A percentile compares a stretch with the other conserved stretches of the same genome.
These are phyloP conservation scores for Lipomyces yamanashiensis DNA, from an alignment of 805 yeast genomes.

Conservation along the genomic window DNA sequence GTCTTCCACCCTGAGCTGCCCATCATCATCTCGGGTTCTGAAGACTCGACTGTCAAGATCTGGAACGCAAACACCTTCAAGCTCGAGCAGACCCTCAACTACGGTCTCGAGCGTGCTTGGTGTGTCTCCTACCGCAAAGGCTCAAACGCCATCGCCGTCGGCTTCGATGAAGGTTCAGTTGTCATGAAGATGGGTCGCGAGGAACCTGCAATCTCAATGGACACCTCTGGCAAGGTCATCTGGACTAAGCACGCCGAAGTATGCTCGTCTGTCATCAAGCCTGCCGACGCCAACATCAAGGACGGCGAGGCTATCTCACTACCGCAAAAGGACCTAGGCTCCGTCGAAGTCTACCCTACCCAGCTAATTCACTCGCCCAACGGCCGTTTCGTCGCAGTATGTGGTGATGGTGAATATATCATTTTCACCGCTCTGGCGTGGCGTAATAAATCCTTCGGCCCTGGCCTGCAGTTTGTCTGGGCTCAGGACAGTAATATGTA, in stretches of 20 bases:
- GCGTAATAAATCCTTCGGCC: constrained; percentile 94
- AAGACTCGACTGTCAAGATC: constrained; percentile 89
- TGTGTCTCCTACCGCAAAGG: constrained; percentile 78
- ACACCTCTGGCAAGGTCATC: constrained; percentile 85
- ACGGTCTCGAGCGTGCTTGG: constrained; percentile 96
- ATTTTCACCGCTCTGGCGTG: constrained; percentile 96
- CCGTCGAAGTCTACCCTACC: constrained; percentile 90
- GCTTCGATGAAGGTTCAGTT: constrained; percentile 94
- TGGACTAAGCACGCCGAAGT: constrained; percentile 92
- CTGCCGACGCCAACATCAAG: constrained; percentile 53
- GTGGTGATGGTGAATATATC: constrained; percentile 97
- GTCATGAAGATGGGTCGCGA: constrained; percentile 89
- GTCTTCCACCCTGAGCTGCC: constrained; percentile 98
- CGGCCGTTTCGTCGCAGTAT: constrained; percentile 94
- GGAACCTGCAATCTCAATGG: constrained; percentile 93
- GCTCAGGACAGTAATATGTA: constrained; percentile 85
- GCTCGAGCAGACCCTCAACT: constrained; percentile 86
- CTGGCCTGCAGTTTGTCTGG: constrained; percentile 92
- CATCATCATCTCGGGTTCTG: constrained; percentile 91
- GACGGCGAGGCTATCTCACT: constrained; percentile 83
- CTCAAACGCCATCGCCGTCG: constrained; percentile 82
- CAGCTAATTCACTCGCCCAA: constrained; percentile 90
- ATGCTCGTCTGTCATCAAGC: constrained; percentile 69
- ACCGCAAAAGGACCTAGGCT: constrained; percentile 88
- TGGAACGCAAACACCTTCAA: constrained; percentile 96